Evolutionary conservation across 192 early-diverging fungal genomes (phyloP), one percentile per base, ranked within the genome.

Genomic region (Cetraspora pellucida): DNA sequence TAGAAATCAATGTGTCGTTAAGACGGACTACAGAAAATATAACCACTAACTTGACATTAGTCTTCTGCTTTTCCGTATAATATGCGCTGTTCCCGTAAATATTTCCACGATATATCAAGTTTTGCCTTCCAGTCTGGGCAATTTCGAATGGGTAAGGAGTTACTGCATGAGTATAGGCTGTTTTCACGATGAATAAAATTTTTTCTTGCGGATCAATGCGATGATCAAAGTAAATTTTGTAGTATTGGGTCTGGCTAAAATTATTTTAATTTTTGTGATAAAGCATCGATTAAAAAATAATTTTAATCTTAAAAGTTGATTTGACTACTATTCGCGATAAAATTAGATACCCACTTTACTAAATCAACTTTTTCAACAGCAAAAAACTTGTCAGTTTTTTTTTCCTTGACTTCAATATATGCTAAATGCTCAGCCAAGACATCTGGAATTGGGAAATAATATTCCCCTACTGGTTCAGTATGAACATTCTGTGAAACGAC

Each of bases 21-120:
- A 72, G 13, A 31, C 54, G 7, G 57, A 21, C 52, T 5, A 28
- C 30, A 45, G 9, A 13, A 43, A 43, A 44, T 43, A 11, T 28
- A 49, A 17, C 21, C 30, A 67, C 90, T 77, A 87, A 95, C 93
- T 86, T 84, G 30, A 99, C 88, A 27, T 88, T 86, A 10, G 93
- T 95, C 78, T 94, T 96, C 69, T 90, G 88, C 85, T 93, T 91
- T 27, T 86, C 55, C 19, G 89, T 84, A 25, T 80, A 67, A 81
- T 98, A 97, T 9, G 87, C 87, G 19, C 90, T 90, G 45, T 80
- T 74, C 27, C 90, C 86, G 74, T 91, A 90, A 6, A 85, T 79
- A 75, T 87, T 88, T 69, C 89, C 91, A 9, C 69, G 54, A 81
- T 87, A 95, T 60, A 84, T 64, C 57, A 94, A 83, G 58, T 78